Evolutionary conservation across 352 stramenopile species (phyloP).

Genomic region (Peronospora farinosa): DNA sequence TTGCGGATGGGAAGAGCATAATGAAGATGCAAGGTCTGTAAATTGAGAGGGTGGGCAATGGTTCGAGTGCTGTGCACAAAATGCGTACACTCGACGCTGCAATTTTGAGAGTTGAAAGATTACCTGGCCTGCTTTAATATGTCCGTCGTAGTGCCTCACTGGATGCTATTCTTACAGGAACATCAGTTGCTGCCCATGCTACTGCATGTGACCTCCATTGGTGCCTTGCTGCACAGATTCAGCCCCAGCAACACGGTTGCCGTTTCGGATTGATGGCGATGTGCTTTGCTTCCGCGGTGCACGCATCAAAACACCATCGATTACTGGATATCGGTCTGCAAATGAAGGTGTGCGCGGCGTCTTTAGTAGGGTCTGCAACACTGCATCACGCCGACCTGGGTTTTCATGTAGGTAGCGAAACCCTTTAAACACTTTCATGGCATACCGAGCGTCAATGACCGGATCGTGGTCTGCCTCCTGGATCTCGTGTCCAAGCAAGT

Average conservation of each 20-base stretch:
- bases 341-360: slow-evolving; percentile 82
- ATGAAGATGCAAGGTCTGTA: no score
- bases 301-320: slow-evolving; percentile 80
- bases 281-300: slow-evolving; percentile 52
- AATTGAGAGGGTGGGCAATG: no score
- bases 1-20: no score
- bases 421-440: slow-evolving; percentile 87
- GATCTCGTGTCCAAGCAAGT: slow-evolving; percentile 73
- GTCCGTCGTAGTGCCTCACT: slow-evolving; percentile 9
- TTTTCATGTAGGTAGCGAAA: slow-evolving; percentile 79
- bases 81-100: slow-evolving; percentile 4
- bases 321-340: slow-evolving; percentile 70
- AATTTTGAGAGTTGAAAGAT: slow-evolving; percentile 5
- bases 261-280: slow-evolving; percentile 34
- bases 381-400: slow-evolving; percentile 61
- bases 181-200: slow-evolving; percentile 23
- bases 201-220: slow-evolving; percentile 19
- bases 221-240: slow-evolving; percentile 21
- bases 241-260: slow-evolving; percentile 25
- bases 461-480: slow-evolving; percentile 82
- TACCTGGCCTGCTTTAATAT: slow-evolving; percentile 8
- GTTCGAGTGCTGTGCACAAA: no score
- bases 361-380: slow-evolving; percentile 77
- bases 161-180: slow-evolving; percentile 28
- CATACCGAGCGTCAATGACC: slow-evolving; percentile 79